Evolutionary conservation across 2,329 filamentous ascomycete genomes (phyloP), one percentile per base, ranked within the genome.

Genomic region (Colletotrichum navitas): DNA sequence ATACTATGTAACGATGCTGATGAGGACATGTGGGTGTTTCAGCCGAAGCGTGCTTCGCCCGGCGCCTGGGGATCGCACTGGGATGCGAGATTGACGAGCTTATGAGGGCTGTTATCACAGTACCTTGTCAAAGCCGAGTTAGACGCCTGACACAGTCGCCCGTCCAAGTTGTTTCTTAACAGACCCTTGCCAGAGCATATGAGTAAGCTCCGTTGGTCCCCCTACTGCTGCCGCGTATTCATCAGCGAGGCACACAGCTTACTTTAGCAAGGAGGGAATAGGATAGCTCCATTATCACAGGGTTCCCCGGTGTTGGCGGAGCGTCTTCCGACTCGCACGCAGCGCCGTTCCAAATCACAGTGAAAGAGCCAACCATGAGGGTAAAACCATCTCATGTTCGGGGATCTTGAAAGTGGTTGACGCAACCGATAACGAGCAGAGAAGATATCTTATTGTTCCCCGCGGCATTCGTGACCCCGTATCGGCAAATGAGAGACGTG

Each of bases 21-120:
- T n/a, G 60, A 52, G 21, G 36, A n/a, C 3, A 47, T 7, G 43
- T 11, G 21, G 8, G 43, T 7, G 49, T 54, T 55, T 63, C 61
- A 63, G 61, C 61, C 61, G 36, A 34, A 54, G 47, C 61, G 29
- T 54, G 11, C 32, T 49, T 43, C 16, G 18, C 11, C 5, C 26
- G 18, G 47, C 24, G 18, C 16, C 16, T 32, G 24, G 24, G 59
- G 18, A 16, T 29, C 32, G 8, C 21, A 21, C 58, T 18, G 18
- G 26, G 26, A 47, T 47, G 21, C 6, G 4, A 11, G 6, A 24
- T 47, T 60, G 32, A 4, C 21, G 14, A 34, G 6, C 14, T 24
- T 39, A 5, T 10, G 14, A 26, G 8, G 6, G 11, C 2, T 12
- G 10, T 39, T 62, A 62, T 5, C 3, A 3, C 10, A 0, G 8